Base-by-base conservation (phyloP, 1,284 basidiomycete genomes). In the Wallemia mellicola region DNA sequence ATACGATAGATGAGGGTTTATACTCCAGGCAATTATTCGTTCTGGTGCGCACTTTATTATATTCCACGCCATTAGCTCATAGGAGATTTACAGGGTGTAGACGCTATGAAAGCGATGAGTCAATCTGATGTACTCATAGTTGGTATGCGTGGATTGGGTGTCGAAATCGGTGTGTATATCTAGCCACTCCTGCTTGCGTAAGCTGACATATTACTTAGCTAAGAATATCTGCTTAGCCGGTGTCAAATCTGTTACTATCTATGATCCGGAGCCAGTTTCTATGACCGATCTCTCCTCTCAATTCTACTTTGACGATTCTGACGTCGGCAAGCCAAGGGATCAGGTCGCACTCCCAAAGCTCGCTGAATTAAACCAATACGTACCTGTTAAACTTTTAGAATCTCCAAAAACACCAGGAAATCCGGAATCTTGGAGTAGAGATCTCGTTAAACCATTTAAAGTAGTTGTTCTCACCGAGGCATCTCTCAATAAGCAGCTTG, bases 71-170 rank as follows among this genome's bases (percentile, higher is more conserved):
- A 19, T n/a, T n/a, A n/a, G n/a, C n/a, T n/a, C n/a, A 19, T 19
- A 9, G 30, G 19, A 7, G 30, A 9, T 32, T 32, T 19, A 11
- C 22, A 19, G 9, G 22, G 24, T 24, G 56, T 66, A 22, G 38
- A 48, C 38, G 92, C 92, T 56, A 98, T 98, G 94, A 95, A 95
- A 77, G 84, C 83, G 68, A 98, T 99, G 94, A 92, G 94, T 7
- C 76, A 79, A 27, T 96, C 91, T 60, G 94, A 95, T 69, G 85
- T 98, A 57, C 79, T 99, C 63, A 81, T 99, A 64, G 82, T 95
- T 55, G 94, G 94, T 28, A 73, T 92, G 69, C 83, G 84, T 64
- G 94, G 94, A 63, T 74, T 98, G 61, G 94, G 94, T 61, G 87
- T 87, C 61, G 94, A 99, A 73, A 94, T 98, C 67, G 88, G 88